Evolutionary conservation across 768 basidiomycete genomes (phyloP).

Genomic region (Cyathus striatus): DNA sequence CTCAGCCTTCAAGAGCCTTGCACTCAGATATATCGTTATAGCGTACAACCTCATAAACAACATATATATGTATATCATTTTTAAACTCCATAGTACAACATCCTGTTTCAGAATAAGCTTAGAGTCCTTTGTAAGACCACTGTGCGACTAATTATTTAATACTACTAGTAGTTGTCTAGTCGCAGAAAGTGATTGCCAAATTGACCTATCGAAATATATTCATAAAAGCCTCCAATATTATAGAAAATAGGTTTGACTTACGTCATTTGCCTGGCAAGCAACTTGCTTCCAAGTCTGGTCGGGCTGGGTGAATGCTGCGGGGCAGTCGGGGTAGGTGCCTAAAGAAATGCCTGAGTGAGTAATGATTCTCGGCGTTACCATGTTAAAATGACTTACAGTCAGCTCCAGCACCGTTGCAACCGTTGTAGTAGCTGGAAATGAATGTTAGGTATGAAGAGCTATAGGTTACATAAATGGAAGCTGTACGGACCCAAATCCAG

Average conservation of each 20-base stretch:
- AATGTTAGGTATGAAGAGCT: background rate
- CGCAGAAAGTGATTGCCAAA: constrained; percentile 31
- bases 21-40: too few relatives aligned
- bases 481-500: constrained; percentile 29
- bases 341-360: background rate
- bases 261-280: constrained; percentile 28
- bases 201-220: constrained; percentile 17
- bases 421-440: constrained; percentile 34
- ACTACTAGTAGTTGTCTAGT: too few relatives aligned
- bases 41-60: too few relatives aligned
- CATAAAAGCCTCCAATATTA: background rate
- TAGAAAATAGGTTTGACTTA: constrained; percentile 11
- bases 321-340: constrained; percentile 31
- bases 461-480: background rate
- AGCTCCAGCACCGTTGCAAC: constrained; percentile 37
- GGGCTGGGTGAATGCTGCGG: constrained; percentile 29
- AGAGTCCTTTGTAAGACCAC: too few relatives aligned
- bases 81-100: too few relatives aligned
- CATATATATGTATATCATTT: too few relatives aligned
- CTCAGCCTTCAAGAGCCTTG: too few relatives aligned
- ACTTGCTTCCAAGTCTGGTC: constrained; percentile 32
- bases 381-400: constrained; percentile 25
- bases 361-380: background rate
- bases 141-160: too few relatives aligned
- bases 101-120: too few relatives aligned